These are phyloP conservation scores for Achlya hypogyna DNA, from an alignment of 352 stramenopile genomes.

Conservation along the genomic window DNA sequence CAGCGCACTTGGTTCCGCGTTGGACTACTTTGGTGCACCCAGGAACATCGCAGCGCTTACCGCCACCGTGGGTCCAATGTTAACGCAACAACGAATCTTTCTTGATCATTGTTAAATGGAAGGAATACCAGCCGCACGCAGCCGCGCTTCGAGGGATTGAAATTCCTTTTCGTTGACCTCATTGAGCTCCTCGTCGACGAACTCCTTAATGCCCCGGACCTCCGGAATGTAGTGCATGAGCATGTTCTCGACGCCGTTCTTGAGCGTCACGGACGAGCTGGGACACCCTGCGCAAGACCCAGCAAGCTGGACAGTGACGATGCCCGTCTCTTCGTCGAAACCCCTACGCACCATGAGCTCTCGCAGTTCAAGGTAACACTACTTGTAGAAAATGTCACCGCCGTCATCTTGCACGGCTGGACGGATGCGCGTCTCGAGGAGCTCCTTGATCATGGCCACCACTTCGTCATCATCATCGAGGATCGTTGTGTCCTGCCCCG, in stretches of 20 bases:
- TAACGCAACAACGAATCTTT: too few species aligned
- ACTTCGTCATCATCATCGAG: slow-evolving; percentile 96
- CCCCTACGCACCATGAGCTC: slow-evolving; percentile 31
- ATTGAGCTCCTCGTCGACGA: slow-evolving; percentile 68
- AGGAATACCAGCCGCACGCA: slow-evolving; percentile 68
- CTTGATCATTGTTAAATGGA: too few species aligned
- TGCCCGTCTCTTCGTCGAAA: slow-evolving; percentile 93
- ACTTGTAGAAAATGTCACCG: slow-evolving; percentile 97
- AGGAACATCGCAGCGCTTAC: too few species aligned
- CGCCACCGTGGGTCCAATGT: too few species aligned
- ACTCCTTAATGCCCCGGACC: slow-evolving; percentile 83
- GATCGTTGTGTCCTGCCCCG: slow-evolving; percentile 85
- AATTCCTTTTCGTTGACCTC: slow-evolving; percentile 76
- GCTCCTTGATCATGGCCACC: slow-evolving; percentile 99
- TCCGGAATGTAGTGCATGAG: slow-evolving; percentile 99
- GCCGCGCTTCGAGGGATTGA: slow-evolving; percentile 67
- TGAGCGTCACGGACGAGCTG: slow-evolving; percentile 96
- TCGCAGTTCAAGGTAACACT: not conserved
- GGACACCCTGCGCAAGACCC: slow-evolving; percentile 97
- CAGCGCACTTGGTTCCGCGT: too few species aligned
- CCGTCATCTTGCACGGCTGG: slow-evolving; percentile 98
- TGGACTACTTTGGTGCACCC: too few species aligned
- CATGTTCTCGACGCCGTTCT: slow-evolving; percentile 99
- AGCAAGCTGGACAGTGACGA: slow-evolving; percentile 84
- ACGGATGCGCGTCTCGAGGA: slow-evolving; percentile 96